Base-by-base conservation (phyloP, 1,284 basidiomycete species). In the Microbotryomycetes sp. region DNA sequence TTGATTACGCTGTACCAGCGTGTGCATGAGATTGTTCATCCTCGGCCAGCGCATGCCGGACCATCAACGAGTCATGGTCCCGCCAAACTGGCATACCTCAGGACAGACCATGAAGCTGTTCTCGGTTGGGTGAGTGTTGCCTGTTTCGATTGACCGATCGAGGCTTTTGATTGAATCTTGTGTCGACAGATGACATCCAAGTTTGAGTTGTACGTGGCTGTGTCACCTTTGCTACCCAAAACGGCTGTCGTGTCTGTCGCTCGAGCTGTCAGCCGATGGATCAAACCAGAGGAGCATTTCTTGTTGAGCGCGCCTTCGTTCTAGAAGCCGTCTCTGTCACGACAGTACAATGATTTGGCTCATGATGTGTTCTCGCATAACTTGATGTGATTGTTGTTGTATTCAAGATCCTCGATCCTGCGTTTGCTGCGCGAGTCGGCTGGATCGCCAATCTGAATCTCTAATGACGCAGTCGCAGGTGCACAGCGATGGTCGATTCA, bases 261-360 rank as follows among this genome's bases (percentile, higher is more conserved):
- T 7, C 94, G 97, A 74, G 81, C 86, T 0, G 85, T 97, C 30
- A 86, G 86, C 19, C 81, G 86, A 42, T 98, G 94, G 93, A 85
- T 96, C 22, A 87, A 88, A 78, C 85, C 83, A 65, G 88, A 96
- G 73, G 92, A 97, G 74, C 77, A 78, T 19, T 97, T 97, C 75
- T 54, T 77, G 5, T 67, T 67, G 42, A 70, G 69, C 22, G 70
- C 71, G 3, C 72, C 70, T 16, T 66, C 69, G 14, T 74, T 75
- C 31, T 75, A 42, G 36, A 12, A 12, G 9, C 19, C 19, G 36
- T 42, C 19, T 12, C 36, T 42, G 36, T 12, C n/a, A n/a, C n/a
- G n/a, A n/a, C n/a, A n/a, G n/a, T n/a, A n/a, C n/a, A n/a, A n/a
- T n/a, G n/a, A n/a, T n/a, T n/a, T n/a, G n/a, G n/a, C n/a, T n/a